phyloP scores from a whole-genome alignment of 805 yeast species.

The Ogataea siamensis region DNA sequence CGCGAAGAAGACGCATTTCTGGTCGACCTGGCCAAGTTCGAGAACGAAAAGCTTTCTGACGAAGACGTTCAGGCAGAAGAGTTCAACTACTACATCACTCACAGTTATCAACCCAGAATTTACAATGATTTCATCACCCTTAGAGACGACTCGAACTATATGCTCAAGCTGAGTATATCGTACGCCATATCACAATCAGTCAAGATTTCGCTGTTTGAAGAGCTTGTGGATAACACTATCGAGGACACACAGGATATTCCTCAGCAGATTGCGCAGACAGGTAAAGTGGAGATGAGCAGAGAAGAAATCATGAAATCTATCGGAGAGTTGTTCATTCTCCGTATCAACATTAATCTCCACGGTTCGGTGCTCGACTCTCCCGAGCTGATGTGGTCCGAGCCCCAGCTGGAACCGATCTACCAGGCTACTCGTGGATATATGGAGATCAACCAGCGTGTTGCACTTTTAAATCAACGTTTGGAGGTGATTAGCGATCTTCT shows the following conservation, averaged over 20 bases:
- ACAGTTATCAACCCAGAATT: slow-evolving; percentile 90
- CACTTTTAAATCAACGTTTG: slow-evolving; percentile 81
- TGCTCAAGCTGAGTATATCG: slow-evolving; percentile 88
- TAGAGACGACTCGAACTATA: slow-evolving; percentile 84
- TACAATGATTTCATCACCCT: slow-evolving; percentile 94
- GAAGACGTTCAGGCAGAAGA: slow-evolving; percentile 95
- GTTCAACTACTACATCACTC: slow-evolving; percentile 90
- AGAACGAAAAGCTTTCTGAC: slow-evolving; percentile 82
- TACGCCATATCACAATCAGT: slow-evolving; percentile 96
- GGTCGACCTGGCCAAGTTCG: slow-evolving; percentile 84
- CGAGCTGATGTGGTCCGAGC: slow-evolving; percentile 98
- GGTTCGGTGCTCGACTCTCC: slow-evolving; percentile 94
- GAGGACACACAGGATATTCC: slow-evolving; percentile 98
- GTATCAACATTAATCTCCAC: slow-evolving; percentile 79
- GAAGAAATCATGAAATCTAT: slow-evolving; percentile 96
- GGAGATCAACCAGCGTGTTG: slow-evolving; percentile 92
- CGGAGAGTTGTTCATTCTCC: slow-evolving; percentile 88
- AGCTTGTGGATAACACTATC: slow-evolving; percentile 92
- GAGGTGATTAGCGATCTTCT: slow-evolving; percentile 91
- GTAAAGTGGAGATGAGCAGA: slow-evolving; percentile 91
- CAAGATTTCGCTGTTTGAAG: slow-evolving; percentile 92
- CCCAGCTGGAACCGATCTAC: slow-evolving; percentile 94
- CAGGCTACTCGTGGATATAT: slow-evolving; percentile 95
- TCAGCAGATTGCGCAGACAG: slow-evolving; percentile 89
- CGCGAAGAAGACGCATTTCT: slow-evolving; percentile 82